A percentile compares a stretch with the other conserved stretches of the same genome.
Conservation (phyloP, 441 rosid species). For the Mallotus japonicus region DNA sequence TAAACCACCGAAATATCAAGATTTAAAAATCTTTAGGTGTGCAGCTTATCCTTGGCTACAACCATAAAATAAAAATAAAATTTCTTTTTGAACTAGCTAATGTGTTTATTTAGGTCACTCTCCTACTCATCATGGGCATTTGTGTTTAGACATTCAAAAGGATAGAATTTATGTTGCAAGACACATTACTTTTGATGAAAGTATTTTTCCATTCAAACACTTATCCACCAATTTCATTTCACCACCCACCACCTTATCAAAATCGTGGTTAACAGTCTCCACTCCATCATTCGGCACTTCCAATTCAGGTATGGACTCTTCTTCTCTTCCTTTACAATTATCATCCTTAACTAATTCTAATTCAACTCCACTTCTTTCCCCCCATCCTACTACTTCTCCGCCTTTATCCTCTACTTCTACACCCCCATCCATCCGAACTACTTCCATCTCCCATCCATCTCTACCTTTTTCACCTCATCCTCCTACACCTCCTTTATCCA, state of each 20-base stretch:
- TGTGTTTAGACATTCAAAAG: not conserved
- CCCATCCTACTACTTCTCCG: too few relatives aligned
- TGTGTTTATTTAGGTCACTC: not conserved
- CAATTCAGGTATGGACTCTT: too few relatives aligned
- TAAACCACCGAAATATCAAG: not conserved
- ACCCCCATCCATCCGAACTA: too few relatives aligned
- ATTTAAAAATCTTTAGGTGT: not conserved
- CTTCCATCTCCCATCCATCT: too few relatives aligned
- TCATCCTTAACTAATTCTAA: too few relatives aligned
- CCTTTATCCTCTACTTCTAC: too few relatives aligned
- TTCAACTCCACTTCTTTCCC: too few relatives aligned
- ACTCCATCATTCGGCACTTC: not conserved
- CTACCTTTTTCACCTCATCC: too few relatives aligned
- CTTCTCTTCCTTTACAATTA: too few relatives aligned
- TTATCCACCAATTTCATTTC: not conserved
- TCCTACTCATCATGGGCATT: not conserved
- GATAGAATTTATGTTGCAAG: not conserved
- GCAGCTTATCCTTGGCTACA: not conserved
- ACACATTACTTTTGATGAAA: too few relatives aligned
- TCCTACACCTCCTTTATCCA: too few relatives aligned
- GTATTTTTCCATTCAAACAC: not conserved
- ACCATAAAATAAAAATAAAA: not conserved
- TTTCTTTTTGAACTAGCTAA: too few relatives aligned
- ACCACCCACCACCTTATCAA: not conserved
- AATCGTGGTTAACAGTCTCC: not conserved